Percentiles rank a stretch among this genome's conserved stretches.
These are phyloP conservation scores for Pisolithus albus DNA, from an alignment of 768 basidiomycete genomes.

Conservation along the genomic window DNA sequence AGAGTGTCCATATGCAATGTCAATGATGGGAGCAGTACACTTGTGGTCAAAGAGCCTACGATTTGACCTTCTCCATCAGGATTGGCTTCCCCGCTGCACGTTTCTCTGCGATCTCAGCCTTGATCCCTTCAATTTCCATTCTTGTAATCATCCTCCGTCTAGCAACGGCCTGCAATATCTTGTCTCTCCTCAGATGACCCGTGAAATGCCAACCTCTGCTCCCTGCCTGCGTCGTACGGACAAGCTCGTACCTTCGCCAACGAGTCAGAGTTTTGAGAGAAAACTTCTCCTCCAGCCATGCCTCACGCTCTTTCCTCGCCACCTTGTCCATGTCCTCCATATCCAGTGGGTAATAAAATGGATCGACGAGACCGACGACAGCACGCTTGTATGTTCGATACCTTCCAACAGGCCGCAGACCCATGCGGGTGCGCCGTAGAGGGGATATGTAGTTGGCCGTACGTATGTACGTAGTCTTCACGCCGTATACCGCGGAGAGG, in stretches of 20 bases:
- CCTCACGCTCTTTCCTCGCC: conserved; percentile 48
- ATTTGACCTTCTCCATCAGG: conserved; percentile 15
- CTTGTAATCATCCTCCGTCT: conserved; percentile 39
- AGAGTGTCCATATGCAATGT: conserved; percentile 2
- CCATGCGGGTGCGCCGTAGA: conserved; percentile 25
- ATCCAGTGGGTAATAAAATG: conserved; percentile 87
- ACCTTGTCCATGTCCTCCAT: conserved; percentile 67
- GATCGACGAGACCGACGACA: conserved; percentile 84
- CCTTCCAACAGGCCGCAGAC: conserved; percentile 26
- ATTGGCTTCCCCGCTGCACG: conserved; percentile 19
- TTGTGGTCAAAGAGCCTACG: conserved; percentile 5
- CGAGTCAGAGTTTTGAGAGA: conserved; percentile 31
- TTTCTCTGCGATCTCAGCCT: conserved; percentile 24
- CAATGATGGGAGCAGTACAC: background rate
- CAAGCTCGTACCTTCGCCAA: conserved; percentile 26
- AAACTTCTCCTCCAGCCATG: conserved; percentile 61
- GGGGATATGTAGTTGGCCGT: conserved; percentile 85
- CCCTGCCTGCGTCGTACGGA: conserved; percentile 31
- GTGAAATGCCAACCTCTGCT: conserved; percentile 35
- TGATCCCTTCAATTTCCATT: conserved; percentile 32
- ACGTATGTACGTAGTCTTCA: conserved; percentile 87
- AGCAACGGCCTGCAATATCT: conserved; percentile 47
- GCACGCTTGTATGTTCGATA: conserved; percentile 80
- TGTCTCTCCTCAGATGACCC: conserved; percentile 37
- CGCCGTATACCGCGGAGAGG: conserved; percentile 76